phyloP scores from a whole-genome alignment of 2,329 filamentous ascomycete species.

The Phyllosticta citrichinensis region DNA sequence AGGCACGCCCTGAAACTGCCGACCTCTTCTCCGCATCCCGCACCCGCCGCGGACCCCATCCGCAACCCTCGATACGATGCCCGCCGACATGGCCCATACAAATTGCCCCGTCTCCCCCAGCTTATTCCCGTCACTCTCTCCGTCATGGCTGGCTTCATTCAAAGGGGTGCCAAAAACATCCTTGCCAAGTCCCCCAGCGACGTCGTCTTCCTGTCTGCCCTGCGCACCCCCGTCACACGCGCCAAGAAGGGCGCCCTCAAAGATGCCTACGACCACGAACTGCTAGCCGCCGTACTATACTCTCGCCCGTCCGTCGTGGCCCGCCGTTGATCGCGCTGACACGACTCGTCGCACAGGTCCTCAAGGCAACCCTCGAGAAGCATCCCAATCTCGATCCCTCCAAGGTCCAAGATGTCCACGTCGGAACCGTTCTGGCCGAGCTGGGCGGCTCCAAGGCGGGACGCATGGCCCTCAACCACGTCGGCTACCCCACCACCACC shows the following conservation, averaged over 20 bases:
- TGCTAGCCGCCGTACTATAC: slow-evolving; percentile 44
- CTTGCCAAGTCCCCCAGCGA: slow-evolving; percentile 71
- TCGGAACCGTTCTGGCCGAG: slow-evolving; percentile 84
- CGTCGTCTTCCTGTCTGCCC: slow-evolving; percentile 79
- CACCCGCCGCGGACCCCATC: background rate
- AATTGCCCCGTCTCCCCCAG: background rate
- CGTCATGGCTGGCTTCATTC: slow-evolving; percentile 34
- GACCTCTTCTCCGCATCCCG: slow-evolving; percentile 1
- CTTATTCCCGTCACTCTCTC: background rate
- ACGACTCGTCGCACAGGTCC: slow-evolving; percentile 31
- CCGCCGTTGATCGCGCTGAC: background rate
- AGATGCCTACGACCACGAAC: slow-evolving; percentile 83
- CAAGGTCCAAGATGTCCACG: slow-evolving; percentile 67
- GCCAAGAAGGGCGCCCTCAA: slow-evolving; percentile 75
- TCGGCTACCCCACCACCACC: slow-evolving; percentile 62
- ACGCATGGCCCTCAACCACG: slow-evolving; percentile 82
- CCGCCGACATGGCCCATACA: background rate
- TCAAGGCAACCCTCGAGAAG: slow-evolving; percentile 58
- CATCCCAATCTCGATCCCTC: slow-evolving; percentile 63
- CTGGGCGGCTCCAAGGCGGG: slow-evolving; percentile 85
- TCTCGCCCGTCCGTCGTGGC: slow-evolving; percentile 23
- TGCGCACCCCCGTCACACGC: slow-evolving; percentile 78
- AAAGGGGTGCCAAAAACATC: slow-evolving; percentile 62
- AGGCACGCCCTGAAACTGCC: background rate
- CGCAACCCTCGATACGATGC: background rate